Base-by-base conservation (phyloP, 2,329 filamentous ascomycete genomes). In the Fusarium pseudograminearum region DNA sequence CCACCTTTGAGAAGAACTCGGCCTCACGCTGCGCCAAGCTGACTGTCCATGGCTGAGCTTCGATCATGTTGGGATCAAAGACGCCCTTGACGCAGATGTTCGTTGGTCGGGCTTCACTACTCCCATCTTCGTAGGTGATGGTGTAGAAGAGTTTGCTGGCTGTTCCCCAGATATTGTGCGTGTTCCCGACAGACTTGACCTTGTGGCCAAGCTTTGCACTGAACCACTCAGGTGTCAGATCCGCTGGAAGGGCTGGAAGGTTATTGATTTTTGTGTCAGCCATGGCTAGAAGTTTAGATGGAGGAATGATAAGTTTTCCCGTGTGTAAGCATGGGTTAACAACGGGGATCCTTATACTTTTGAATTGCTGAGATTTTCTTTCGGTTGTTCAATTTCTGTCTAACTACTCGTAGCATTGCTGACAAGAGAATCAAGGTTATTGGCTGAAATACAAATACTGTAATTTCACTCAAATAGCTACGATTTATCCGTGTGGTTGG, bases 51-150 rank as follows among this genome's bases (percentile, higher is more conserved):
- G 73, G 73, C 24, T 74, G 71, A 8, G 61, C 57, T 10, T 68
- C 61, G 3, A 78, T 66, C 75, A 80, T 79, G 15, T 62, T 67
- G 9, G 77, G 78, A 52, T 80, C 77, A 61, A 81, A 81, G n/a
- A 78, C 76, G 20, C 79, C 80, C 70, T 81, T 81, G 57, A 81
- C 61, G 44, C 79, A 81, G 50, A 82, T 56, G 1, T 65, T 3
- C 2, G 9, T 57, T 3, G 72, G 72, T 3, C 59, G 59, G 22
- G 71, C 44, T 20, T 51, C 34, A 5, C 26, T n/a, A 30, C 50
- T 59, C 22, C 63, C 74, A 33, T 77, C 50, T 28, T 76, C 72
- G 61, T 78, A 79, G 1, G 67, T 69, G 38, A 79, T 57, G 16
- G 58, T 72, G 45, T 68, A 71, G 52, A 76, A 77, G 5, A 77